phyloP scores from a whole-genome alignment of 2,329 filamentous ascomycete species.

The Paecilomyces niveus region DNA sequence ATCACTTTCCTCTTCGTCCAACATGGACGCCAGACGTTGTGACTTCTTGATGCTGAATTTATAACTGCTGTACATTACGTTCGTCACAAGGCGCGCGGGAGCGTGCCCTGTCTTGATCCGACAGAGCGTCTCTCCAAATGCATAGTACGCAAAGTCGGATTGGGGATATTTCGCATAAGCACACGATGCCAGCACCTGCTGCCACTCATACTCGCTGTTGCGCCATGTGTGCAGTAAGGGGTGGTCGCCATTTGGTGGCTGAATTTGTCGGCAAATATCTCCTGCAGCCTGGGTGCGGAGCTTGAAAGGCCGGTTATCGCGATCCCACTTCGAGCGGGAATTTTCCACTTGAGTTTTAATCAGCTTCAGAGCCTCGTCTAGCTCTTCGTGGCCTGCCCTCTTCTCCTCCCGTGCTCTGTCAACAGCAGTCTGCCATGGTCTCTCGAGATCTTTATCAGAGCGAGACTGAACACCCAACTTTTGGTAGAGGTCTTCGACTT shows the following conservation, averaged over 20 bases:
- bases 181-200: slow-evolving; percentile 31
- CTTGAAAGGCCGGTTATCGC: slow-evolving; percentile 11
- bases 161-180: slow-evolving; percentile 19
- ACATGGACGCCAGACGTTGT: slow-evolving; percentile 16
- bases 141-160: slow-evolving; percentile 21
- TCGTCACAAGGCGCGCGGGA: slow-evolving; percentile 18
- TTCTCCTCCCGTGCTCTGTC: slow-evolving; percentile 14
- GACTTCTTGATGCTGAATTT: slow-evolving; percentile 25
- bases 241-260: slow-evolving; percentile 24
- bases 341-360: slow-evolving; percentile 14
- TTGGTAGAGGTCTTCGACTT: slow-evolving; percentile 23
- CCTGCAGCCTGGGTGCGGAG: slow-evolving; percentile 17
- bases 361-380: slow-evolving; percentile 13
- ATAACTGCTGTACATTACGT: slow-evolving; percentile 22
- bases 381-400: slow-evolving; percentile 2
- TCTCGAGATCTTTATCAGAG: slow-evolving; percentile 29
- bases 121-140: slow-evolving; percentile 27
- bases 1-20: slow-evolving; percentile 10
- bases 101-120: slow-evolving; percentile 21
- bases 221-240: slow-evolving; percentile 28
- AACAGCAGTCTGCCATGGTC: slow-evolving; percentile 20
- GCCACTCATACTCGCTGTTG: slow-evolving; percentile 23
- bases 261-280: slow-evolving; percentile 21
- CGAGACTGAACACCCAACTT: slow-evolving; percentile 7
- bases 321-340: slow-evolving; percentile 14